Conservation (phyloP, 169 alveolate species). For the Plasmodium inui region DNA sequence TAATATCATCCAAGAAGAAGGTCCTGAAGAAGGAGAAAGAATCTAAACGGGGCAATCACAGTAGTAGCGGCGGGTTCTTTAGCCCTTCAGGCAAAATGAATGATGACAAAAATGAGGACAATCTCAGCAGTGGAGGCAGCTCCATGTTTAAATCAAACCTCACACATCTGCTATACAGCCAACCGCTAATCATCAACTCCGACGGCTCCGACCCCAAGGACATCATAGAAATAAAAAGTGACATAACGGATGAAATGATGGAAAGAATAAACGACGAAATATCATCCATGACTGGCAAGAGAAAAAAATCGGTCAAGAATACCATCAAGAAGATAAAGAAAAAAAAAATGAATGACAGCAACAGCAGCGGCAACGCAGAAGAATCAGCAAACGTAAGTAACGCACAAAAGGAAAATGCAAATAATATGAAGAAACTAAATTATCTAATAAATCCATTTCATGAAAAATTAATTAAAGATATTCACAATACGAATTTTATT, state of each 20-base stretch:
- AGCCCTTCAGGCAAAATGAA: not conserved
- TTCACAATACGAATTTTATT: slow-evolving; percentile 40
- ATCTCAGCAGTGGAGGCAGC: not conserved
- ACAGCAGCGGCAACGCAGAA: not conserved
- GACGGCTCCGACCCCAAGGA: slow-evolving; percentile 31
- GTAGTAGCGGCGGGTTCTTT: not conserved
- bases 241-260: slow-evolving; percentile 52
- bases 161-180: slow-evolving; percentile 17
- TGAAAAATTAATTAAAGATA: slow-evolving; percentile 60
- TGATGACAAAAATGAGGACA: slow-evolving; percentile 2
- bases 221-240: slow-evolving; percentile 62
- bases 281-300: slow-evolving; percentile 23
- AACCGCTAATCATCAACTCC: slow-evolving; percentile 36
- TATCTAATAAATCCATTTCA: slow-evolving; percentile 37
- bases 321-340: slow-evolving; percentile 22
- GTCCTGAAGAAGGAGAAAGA: slow-evolving; percentile 42
- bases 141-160: slow-evolving; percentile 13
- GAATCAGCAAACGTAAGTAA: not conserved
- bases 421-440: slow-evolving; percentile 21
- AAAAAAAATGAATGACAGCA: slow-evolving; percentile 25
- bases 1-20: slow-evolving; percentile 64
- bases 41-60: not conserved
- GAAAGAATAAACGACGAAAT: slow-evolving; percentile 52
- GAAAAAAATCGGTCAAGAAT: slow-evolving; percentile 13
- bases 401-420: not conserved